Evolutionary conservation across 768 basidiomycete genomes (phyloP), one percentile per base, ranked within the genome.

Genomic region (Lentinula lateritia): DNA sequence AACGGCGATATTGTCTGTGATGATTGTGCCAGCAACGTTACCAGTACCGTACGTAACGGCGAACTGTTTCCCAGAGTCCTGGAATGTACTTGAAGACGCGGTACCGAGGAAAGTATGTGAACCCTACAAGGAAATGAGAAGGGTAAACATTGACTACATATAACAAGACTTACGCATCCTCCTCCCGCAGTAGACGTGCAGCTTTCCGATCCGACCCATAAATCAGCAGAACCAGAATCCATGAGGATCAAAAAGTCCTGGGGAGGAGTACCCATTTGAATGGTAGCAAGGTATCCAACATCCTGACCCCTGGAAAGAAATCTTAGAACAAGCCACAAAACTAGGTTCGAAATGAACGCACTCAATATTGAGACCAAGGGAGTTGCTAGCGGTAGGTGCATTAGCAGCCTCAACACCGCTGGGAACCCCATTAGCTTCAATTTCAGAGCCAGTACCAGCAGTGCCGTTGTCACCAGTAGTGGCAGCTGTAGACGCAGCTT

Each of bases 291-390:
- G 66, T 86, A 84, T 3, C 80, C 80, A 15, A 81, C 70, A 68
- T 83, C 83, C 39, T 76, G 71, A 8, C 72, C 74, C 61, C 79
- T 80, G 32, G 10, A 57, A 42, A 42, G 41, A 16, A 13, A 18
- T 12, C 12, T 55, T 18, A 55, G 53, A 16, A 15, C 12, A 3
- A 55, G 36, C 12, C n/a, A 43, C 2, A 43, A 4, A 16, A 32
- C 46, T 43, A 13, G 35, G 23, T 1, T 20, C 32, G 10, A 4
- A 39, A 1, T 9, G 35, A 52, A 53, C 86, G 45, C 64, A 90
- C 83, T 90, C 84, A 60, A 92, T 90, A 67, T 83, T 79, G 57
- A 92, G 77, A 6, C 86, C 88, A 43, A 92, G 75, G 42, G 89
- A 83, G 68, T 87, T 76, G 63, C 67, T 70, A 15, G 66, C 61